phyloP scores from a whole-genome alignment of 495 filamentous ascomycete species.

The Penicillium subrubescens region DNA sequence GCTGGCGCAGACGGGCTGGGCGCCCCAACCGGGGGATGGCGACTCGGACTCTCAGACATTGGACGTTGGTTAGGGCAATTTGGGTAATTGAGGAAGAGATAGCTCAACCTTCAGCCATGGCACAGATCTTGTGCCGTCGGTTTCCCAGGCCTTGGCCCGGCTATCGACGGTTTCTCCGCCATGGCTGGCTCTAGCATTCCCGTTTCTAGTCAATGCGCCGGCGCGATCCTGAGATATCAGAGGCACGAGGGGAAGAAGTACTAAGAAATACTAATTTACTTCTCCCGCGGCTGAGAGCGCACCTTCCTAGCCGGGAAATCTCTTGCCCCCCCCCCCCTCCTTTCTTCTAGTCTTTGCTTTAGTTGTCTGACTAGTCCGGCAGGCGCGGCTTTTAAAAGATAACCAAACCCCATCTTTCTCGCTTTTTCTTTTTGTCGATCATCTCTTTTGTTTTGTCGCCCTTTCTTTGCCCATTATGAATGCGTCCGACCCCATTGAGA shows the following conservation, averaged over 20 bases:
- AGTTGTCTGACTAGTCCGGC: not conserved
- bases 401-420: not conserved
- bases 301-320: constrained; percentile 10
- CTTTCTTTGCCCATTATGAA: constrained; percentile 30
- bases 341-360: not conserved
- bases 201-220: constrained; percentile 18
- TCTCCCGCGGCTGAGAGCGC: constrained; percentile 2
- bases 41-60: not conserved
- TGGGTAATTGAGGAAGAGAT: not conserved
- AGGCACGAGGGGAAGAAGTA: constrained; percentile 2
- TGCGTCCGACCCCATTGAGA: constrained; percentile 32
- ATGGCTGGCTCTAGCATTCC: not conserved
- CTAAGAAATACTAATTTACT: not conserved
- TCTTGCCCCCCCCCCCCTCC: not conserved
- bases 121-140: not conserved
- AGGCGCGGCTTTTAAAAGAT: not conserved
- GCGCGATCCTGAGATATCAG: constrained; percentile 1
- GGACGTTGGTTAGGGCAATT: not conserved
- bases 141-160: constrained; percentile 9
- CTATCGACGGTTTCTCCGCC: constrained; percentile 19
- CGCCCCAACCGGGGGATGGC: constrained; percentile 1
- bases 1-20: not conserved
- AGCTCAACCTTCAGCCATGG: constrained; percentile 3
- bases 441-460: constrained; percentile 1
- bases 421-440: constrained; percentile 7